Evolutionary conservation across 1,284 basidiomycete species (phyloP).

Genomic region (Phaffia rhodozyma): DNA sequence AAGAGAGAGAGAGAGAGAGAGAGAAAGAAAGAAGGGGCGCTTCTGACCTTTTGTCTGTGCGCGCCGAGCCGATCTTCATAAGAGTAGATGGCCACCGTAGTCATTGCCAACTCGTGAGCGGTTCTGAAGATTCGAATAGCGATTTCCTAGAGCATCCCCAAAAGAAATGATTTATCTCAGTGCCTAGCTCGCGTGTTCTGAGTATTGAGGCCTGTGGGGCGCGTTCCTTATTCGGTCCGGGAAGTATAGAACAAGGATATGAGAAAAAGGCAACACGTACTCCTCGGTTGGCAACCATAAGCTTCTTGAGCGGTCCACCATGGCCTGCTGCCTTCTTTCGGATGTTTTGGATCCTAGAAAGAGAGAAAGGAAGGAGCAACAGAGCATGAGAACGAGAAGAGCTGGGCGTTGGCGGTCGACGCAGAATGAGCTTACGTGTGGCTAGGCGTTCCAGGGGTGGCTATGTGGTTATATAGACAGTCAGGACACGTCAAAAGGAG

Average conservation of each 20-base stretch:
- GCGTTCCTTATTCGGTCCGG: too few relatives aligned
- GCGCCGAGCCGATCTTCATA: conserved; percentile 93
- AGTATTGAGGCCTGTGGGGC: not conserved
- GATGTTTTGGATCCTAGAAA: conserved; percentile 75
- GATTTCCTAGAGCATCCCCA: conserved; percentile 61
- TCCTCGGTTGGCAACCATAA: conserved; percentile 90
- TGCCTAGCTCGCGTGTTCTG: not conserved
- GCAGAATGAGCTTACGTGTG: conserved; percentile 9
- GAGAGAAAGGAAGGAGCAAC: not conserved
- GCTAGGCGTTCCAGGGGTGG: conserved; percentile 17
- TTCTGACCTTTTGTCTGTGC: conserved; percentile 82
- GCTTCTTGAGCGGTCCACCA: conserved; percentile 79
- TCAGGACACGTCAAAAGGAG: not conserved
- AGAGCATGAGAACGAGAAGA: not conserved
- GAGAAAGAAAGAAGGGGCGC: not conserved
- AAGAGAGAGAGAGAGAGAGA: not conserved
- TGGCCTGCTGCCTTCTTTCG: conserved; percentile 84
- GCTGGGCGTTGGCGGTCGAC: not conserved
- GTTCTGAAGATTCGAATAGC: conserved; percentile 98
- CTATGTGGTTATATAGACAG: not conserved
- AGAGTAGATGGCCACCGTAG: conserved; percentile 97
- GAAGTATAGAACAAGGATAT: too few relatives aligned
- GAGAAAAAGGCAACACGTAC: conserved; percentile 41
- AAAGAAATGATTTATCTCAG: conserved; percentile 8
- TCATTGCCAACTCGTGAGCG: conserved; percentile 97